Percentiles rank a stretch among this genome's conserved stretches.
phyloP scores from a whole-genome alignment of 2,329 filamentous ascomycete genomes.

The Fusarium annulatum region DNA sequence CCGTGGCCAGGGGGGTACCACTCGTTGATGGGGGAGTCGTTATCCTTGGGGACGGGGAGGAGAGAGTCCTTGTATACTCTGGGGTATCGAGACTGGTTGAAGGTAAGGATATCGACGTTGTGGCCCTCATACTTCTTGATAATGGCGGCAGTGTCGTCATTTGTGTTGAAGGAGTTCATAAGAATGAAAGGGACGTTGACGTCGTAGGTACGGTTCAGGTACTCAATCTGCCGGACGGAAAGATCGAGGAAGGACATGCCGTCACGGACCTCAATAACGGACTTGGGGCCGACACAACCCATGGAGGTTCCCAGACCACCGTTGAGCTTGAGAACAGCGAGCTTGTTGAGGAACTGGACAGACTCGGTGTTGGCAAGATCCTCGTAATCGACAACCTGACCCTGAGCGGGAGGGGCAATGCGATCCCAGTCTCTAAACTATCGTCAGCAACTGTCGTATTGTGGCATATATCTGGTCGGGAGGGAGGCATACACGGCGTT shows the following conservation, averaged over 20 bases:
- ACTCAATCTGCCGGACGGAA: constrained; percentile 98
- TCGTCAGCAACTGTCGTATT: constrained; percentile 34
- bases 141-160: constrained; percentile 96
- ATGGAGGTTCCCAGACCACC: constrained; percentile 99
- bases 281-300: constrained; percentile 99
- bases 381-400: constrained; percentile 95
- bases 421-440: constrained; percentile 87
- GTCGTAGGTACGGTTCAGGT: constrained; percentile 96
- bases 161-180: constrained; percentile 99
- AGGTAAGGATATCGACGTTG: constrained; percentile 99
- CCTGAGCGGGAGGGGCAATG: constrained; percentile 91
- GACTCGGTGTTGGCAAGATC: constrained; percentile 90
- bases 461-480: neutral
- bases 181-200: constrained; percentile 98
- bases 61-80: constrained; percentile 98
- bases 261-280: constrained; percentile 98
- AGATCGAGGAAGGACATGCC: constrained; percentile 99
- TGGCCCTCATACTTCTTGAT: constrained; percentile 99
- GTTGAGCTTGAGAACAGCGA: constrained; percentile 98
- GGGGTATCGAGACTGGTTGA: constrained; percentile 99
- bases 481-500: constrained; percentile 75
- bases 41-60: constrained; percentile 91
- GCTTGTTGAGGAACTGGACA: constrained; percentile 94
- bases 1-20: constrained; percentile 99
- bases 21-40: constrained; percentile 88